Base-by-base conservation (phyloP, 1,284 basidiomycete genomes). In the Fomes fomentarius region DNA sequence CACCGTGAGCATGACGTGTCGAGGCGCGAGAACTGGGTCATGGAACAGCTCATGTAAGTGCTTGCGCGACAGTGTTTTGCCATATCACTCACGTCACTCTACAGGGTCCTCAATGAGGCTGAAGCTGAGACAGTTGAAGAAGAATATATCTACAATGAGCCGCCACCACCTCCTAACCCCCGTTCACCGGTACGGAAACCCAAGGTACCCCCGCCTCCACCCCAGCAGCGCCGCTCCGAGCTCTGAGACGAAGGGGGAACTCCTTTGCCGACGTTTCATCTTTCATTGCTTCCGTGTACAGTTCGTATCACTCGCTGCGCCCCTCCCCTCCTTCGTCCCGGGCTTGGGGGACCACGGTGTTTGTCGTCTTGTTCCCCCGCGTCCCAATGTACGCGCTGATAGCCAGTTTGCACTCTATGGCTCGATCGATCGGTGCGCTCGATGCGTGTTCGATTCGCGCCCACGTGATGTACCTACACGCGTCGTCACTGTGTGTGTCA, bases 221-320 rank as follows among this genome's bases (percentile, higher is more conserved):
- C 84, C 61, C 65, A 80, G 77, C 81, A 82, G 76, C 87, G 88
- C 82, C 88, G 87, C 81, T 86, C 87, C 76, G 88, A 90, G 86
- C 85, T 91, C 81, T 91, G 87, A 90, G 89, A 89, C 89, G 89
- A 91, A 87, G 89, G 87, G 84, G 87, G 82, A 72, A 74, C 70
- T 67, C 69, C 68, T 67, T 69, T 75, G 71, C 68, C 76, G 72
- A 75, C 72, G 70, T 74, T 68, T 72, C 72, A 56, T 61, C 60
- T 66, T 60, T 56, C 60, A 58, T 54, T 64, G 55, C 63, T 73
- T 65, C 57, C 72, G 71, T 81, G 76, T 85, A 80, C 76, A 85
- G 71, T 87, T 89, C 82, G 83, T 86, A 87, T 84, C 82, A 70
- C 74, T 75, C 79, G 79, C 64, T 58, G 63, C 61, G 57, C 60